These are phyloP conservation scores for Solanum tarijense DNA, from an alignment of 257 asterid genomes.

Conservation along the genomic window DNA sequence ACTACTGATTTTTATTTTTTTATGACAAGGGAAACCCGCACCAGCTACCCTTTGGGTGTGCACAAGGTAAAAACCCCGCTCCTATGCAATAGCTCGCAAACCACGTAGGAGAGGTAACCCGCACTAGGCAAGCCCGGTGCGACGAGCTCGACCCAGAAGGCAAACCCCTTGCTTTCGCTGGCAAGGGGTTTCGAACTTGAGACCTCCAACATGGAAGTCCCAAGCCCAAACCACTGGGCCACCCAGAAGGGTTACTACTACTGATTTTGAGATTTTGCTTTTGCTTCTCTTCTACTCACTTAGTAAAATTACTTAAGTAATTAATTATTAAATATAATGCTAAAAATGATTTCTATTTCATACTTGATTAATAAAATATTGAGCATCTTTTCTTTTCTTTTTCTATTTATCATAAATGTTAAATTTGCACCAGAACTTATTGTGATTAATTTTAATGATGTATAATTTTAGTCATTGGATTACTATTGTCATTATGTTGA, in stretches of 20 bases:
- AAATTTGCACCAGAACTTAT: background rate
- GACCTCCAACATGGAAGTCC: too few relatives aligned
- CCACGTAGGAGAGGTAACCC: too few relatives aligned
- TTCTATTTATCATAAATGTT: background rate
- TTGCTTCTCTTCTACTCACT: background rate
- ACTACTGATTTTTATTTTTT: too few relatives aligned
- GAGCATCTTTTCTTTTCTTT: background rate
- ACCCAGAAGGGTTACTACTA: background rate
- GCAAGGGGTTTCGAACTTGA: too few relatives aligned
- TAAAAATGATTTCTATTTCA: background rate
- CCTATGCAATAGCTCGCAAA: too few relatives aligned
- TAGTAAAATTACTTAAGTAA: background rate
- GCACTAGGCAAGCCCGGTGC: too few relatives aligned
- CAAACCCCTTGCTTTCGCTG: too few relatives aligned
- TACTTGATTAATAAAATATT: background rate
- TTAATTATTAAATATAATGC: background rate
- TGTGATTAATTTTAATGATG: background rate
- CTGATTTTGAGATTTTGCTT: background rate
- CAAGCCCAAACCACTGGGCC: too few relatives aligned
- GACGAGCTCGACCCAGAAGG: too few relatives aligned
- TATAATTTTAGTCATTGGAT: background rate
- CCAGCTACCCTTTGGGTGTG: too few relatives aligned
- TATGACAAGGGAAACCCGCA: too few relatives aligned
- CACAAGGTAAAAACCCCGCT: too few relatives aligned
- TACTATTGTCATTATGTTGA: background rate